Base-by-base conservation (phyloP, 164 flowering plant species). In the Dillenia suffruticosa region DNA sequence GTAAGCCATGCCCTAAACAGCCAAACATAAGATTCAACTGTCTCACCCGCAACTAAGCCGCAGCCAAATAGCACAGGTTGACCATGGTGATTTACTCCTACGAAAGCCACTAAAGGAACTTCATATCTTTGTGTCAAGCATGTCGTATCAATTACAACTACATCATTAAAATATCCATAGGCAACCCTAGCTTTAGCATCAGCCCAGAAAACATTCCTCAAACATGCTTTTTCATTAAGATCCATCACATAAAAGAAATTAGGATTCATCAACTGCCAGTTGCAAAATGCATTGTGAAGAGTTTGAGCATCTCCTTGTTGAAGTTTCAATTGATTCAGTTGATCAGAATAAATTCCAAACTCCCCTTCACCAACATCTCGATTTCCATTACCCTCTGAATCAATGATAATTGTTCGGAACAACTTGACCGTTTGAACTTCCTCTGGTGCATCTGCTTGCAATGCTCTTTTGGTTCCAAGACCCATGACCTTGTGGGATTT, bases 1-100 rank as follows among this genome's bases (percentile, higher is more conserved):
- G 74, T 74, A 49, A 77, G 74, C 81, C 81, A 78, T 50, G 78
- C 73, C 61, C 74, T 72, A 52, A 78, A 72, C 61, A 78, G 16
- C 81, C 81, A 74, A 54, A 59, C 62, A 57, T 69, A 78, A 10
- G 81, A 72, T 54, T 75, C 78, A 12, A 49, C 26, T 1, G 70
- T 72, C 63, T 75, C 77, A 12, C 59, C 63, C 8, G 69, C 68
- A 46, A 78, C 59, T 47, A 78, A 63, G 40, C 79, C 79, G 65
- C 75, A 78, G 44, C 82, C 82, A 26, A 78, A 53, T 17, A 75
- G 63, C 40, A 78, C 54, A 26, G 40, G 40, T 26, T 26, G 40
- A 26, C 40, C 40, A 26, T 26, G 40, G 40, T 26, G 40, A 26
- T 78, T 78, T 12, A 66, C 63, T 47, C 79, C 79, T 43, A 73